Conservation (phyloP, 2,329 filamentous ascomycete genomes). For the Cordyceps tenuipes region DNA sequence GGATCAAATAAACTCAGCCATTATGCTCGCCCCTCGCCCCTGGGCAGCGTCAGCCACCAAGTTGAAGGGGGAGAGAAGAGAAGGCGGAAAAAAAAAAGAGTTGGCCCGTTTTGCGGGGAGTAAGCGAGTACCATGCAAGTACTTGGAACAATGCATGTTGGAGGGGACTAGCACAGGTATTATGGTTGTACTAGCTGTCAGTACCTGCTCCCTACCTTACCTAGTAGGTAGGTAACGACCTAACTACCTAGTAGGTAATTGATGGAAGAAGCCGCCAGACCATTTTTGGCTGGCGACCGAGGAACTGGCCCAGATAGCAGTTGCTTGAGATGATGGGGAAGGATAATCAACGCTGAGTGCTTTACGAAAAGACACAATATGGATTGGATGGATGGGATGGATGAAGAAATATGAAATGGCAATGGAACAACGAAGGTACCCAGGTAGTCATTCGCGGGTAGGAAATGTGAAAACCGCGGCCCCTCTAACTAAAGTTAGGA, state of each 20-base stretch:
- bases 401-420: neutral
- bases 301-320: neutral
- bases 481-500: too few relatives aligned
- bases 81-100: too few relatives aligned
- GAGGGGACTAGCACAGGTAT: neutral
- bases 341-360: neutral
- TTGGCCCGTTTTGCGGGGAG: neutral
- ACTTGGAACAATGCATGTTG: neutral
- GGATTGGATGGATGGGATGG: neutral
- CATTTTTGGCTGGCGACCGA: neutral
- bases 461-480: too few relatives aligned
- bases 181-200: neutral
- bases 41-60: conserved; percentile 1
- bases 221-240: too few relatives aligned
- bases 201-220: too few relatives aligned
- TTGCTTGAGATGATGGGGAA: neutral
- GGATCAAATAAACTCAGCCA: neutral
- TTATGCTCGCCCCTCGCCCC: neutral
- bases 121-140: neutral
- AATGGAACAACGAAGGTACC: too few relatives aligned
- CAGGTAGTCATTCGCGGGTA: too few relatives aligned
- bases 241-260: too few relatives aligned
- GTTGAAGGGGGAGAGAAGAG: neutral
- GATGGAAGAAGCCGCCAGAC: neutral
- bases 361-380: neutral